Base-by-base conservation (phyloP, 176 grass and related monocot species). In the Zea mays region DNA sequence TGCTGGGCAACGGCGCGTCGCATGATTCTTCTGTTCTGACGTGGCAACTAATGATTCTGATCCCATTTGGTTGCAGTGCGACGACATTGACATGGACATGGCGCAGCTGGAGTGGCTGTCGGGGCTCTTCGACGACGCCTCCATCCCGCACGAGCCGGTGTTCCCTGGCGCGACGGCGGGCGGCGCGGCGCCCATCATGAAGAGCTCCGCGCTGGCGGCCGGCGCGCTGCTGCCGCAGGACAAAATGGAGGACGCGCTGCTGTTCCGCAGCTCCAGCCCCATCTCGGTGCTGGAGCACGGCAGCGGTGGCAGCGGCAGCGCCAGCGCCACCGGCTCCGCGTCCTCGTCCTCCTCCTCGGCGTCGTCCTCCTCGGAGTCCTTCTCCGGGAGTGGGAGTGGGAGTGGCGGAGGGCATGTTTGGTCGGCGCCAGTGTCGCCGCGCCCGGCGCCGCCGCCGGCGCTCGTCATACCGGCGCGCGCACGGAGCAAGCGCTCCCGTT, bases 31-130 rank as follows among this genome's bases (percentile, higher is more conserved):
- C 50, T 12, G 55, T 57, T 57, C 55, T 57, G 55, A 57, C 55
- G 55, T 57, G 55, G n/a, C 55, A 21, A 20, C 55, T 57, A 57
- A 57, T 16, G 27, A 47, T 65, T 19, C 15, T 8, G 64, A 17
- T 58, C 43, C 36, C 27, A 12, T 33, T 50, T 40, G 62, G 2
- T 65, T 87, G 77, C 89, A 98, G 95, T 88, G 91, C 55, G 91
- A 94, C 1, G 96, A 89, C 19, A 81, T 99, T 8, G 96, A 95
- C 77, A 81, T 97, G 45, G 94, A 97, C 78, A 88, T 93, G 85
- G 88, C 85, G 64, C 92, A 99, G 85, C 83, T 99, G 68, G 96
- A 95, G 84, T 99, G 89, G 96, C 75, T 92, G 65, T 85, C 91
- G 37, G 86, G 73, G 1, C 89, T 99, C 7, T 86, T 99, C 34